A percentile compares a stretch with the other conserved stretches of the same genome.
Conservation (phyloP, 2,329 filamentous ascomycete species). For the Fusarium tjaetaba region DNA sequence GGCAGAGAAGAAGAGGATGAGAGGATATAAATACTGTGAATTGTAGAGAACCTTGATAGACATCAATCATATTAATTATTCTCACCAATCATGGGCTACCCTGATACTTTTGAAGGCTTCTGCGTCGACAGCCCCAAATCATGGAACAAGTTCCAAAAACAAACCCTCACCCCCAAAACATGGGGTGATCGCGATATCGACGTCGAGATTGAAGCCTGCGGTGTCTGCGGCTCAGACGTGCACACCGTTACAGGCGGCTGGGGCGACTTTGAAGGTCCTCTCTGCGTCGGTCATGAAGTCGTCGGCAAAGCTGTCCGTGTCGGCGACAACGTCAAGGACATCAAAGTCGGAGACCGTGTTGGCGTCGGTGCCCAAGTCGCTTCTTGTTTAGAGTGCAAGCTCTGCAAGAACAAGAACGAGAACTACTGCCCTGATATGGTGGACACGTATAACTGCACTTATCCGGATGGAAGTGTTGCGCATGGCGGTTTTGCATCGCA, state of each 20-base stretch:
- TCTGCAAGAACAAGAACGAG: conserved; percentile 60
- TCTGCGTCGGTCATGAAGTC: conserved; percentile 72
- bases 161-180: conserved; percentile 64
- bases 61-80: neutral
- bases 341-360: conserved; percentile 72
- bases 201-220: conserved; percentile 72
- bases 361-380: conserved; percentile 47
- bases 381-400: conserved; percentile 48
- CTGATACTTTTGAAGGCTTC: conserved; percentile 56
- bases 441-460: conserved; percentile 68
- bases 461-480: conserved; percentile 66
- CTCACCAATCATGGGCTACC: conserved; percentile 51
- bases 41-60: conserved; percentile 25
- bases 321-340: conserved; percentile 58
- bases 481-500: conserved; percentile 72
- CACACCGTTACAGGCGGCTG: conserved; percentile 58
- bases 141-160: conserved; percentile 54
- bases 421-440: conserved; percentile 69
- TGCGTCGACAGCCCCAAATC: conserved; percentile 54
- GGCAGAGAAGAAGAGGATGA: too few relatives aligned
- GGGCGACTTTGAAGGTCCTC: conserved; percentile 59
- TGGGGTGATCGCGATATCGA: conserved; percentile 75
- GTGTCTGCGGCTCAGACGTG: conserved; percentile 71
- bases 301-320: conserved; percentile 67
- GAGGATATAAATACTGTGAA: conserved; percentile 16